Percentiles rank a stretch among this genome's conserved stretches.
These are phyloP conservation scores for Thermochaetoides thermophila DNA, from an alignment of 495 filamentous ascomycete genomes.

Conservation along the genomic window DNA sequence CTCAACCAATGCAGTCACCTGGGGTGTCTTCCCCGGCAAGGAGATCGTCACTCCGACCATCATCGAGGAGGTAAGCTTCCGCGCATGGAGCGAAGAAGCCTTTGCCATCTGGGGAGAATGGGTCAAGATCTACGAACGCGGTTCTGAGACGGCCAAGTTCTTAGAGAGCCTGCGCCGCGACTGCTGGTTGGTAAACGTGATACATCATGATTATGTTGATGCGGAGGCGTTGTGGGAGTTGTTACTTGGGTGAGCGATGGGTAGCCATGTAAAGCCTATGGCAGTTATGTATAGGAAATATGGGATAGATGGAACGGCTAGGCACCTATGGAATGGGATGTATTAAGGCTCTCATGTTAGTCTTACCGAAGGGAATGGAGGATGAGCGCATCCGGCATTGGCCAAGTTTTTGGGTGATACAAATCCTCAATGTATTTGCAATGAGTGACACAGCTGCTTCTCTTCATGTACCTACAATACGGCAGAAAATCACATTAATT, in stretches of 20 bases:
- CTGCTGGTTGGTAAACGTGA: conserved; percentile 79
- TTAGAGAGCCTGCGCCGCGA: conserved; percentile 51
- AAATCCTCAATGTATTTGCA: too few relatives aligned
- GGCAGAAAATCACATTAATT: not conserved
- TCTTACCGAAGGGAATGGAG: not conserved
- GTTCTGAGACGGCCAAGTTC: conserved; percentile 49
- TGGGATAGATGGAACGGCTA: not conserved
- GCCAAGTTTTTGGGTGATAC: too few relatives aligned
- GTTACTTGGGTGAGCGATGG: conserved; percentile 18
- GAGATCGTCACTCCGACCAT: conserved; percentile 97
- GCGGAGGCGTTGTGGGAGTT: conserved; percentile 49
- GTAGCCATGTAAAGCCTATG: not conserved
- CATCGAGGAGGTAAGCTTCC: conserved; percentile 91
- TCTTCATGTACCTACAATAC: not conserved
- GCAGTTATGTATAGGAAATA: not conserved
- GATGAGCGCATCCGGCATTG: not conserved
- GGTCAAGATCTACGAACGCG: conserved; percentile 64
- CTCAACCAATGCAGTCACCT: conserved; percentile 84
- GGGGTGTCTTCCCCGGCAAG: conserved; percentile 91
- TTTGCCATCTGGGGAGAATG: conserved; percentile 93
- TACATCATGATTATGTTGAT: conserved; percentile 69
- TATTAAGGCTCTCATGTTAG: not conserved
- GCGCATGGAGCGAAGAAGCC: conserved; percentile 89
- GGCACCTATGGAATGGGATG: too few relatives aligned
- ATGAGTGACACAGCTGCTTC: too few relatives aligned